Percentiles rank a stretch among this genome's conserved stretches.
Conservation (phyloP, 2,329 filamentous ascomycete genomes). For the Trichoderma harzianum region DNA sequence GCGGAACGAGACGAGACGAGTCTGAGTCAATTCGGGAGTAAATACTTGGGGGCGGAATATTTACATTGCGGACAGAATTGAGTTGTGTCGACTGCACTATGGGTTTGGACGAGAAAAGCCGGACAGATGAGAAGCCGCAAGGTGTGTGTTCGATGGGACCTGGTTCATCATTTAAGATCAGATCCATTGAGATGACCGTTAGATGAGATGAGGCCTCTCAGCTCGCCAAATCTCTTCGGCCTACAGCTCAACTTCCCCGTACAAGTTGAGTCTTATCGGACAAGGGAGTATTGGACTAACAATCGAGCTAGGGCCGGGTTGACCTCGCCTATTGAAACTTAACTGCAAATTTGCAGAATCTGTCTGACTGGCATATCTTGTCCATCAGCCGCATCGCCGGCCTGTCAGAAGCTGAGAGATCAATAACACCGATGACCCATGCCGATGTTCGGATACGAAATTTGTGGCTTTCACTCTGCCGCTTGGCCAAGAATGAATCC, state of each 20-base stretch:
- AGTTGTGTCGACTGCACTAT: not conserved
- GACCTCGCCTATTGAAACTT: slow-evolving; percentile 1
- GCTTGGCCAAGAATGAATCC: not conserved
- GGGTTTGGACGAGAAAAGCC: not conserved
- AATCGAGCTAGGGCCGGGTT: not conserved
- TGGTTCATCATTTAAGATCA: not conserved
- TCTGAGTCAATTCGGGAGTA: slow-evolving; percentile 1
- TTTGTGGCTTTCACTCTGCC: not conserved
- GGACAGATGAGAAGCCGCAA: not conserved
- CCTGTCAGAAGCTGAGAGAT: not conserved
- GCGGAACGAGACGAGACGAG: not conserved
- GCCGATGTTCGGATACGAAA: not conserved
- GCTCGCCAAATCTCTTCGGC: not conserved
- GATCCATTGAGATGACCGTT: not conserved
- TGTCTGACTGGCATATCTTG: not conserved
- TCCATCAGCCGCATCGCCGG: not conserved
- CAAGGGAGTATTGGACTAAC: not conserved
- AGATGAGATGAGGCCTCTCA: not conserved
- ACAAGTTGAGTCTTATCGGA: not conserved
- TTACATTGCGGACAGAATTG: not conserved
- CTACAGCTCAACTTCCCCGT: not conserved
- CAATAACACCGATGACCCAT: not conserved
- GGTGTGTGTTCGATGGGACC: not conserved
- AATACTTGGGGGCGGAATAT: not conserved
- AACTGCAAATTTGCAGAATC: not conserved